phyloP scores from a whole-genome alignment of 345 rosid species.

The Combretum micranthum region DNA sequence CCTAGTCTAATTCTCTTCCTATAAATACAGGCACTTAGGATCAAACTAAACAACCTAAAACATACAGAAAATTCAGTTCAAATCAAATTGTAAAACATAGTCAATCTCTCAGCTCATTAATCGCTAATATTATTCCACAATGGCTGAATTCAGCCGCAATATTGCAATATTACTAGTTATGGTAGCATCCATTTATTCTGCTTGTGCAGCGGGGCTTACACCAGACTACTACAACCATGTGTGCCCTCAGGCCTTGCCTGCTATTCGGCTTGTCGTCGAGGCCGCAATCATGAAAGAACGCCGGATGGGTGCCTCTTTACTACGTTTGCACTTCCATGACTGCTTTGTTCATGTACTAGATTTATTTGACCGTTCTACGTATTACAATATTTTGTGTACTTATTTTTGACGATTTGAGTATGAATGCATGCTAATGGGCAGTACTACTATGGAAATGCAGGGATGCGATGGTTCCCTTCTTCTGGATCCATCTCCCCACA shows the following conservation, averaged over 20 bases:
- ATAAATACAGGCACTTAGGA: no score
- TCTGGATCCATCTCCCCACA: constrained; percentile 38
- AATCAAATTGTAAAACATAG: no score
- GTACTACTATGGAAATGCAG: constrained; percentile 7
- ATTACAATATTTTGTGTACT: no score
- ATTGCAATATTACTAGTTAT: no score
- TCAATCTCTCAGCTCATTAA: not conserved
- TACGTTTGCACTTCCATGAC: constrained; percentile 62
- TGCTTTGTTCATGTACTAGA: constrained; percentile 49
- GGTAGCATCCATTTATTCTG: no score
- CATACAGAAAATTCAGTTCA: no score
- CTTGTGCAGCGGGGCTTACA: constrained; percentile 6
- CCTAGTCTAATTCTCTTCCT: no score
- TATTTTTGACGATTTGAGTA: no score
- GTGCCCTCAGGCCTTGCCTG: constrained; percentile 50
- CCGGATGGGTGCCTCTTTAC: constrained; percentile 50
- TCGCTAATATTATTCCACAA: no score
- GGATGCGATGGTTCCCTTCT: constrained; percentile 62
- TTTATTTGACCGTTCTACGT: not conserved
- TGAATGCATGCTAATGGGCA: no score
- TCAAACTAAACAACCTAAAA: no score
- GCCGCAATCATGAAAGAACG: constrained; percentile 34
- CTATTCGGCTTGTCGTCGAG: constrained; percentile 23
- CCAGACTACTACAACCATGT: constrained; percentile 39
- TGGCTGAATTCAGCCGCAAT: no score